These are phyloP conservation scores for Galerina marginata DNA, from an alignment of 768 basidiomycete genomes.

Conservation along the genomic window DNA sequence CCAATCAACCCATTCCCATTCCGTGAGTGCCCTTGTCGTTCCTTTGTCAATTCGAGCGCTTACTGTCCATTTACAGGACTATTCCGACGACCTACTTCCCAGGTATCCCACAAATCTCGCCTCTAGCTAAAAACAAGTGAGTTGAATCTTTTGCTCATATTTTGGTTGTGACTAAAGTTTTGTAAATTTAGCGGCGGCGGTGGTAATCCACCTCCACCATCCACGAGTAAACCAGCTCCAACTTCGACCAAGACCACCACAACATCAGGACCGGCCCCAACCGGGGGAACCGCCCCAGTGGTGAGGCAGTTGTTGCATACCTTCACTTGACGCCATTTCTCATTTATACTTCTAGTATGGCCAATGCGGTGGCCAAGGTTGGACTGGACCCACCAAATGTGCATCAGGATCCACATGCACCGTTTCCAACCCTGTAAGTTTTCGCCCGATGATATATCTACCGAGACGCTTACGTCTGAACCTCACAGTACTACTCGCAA, in stretches of 20 bases:
- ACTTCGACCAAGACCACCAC: neutral
- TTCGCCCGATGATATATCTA: neutral
- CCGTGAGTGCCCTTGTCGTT: neutral
- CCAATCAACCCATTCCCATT: conserved; percentile 2
- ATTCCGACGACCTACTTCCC: conserved; percentile 1
- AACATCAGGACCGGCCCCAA: neutral
- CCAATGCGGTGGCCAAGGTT: conserved; percentile 8
- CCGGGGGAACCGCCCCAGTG: neutral
- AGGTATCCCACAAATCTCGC: conserved; percentile 1
- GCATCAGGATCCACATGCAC: conserved; percentile 1
- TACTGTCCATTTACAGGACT: neutral
- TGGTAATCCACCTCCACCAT: neutral
- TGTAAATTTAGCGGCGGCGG: neutral
- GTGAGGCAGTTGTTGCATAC: neutral
- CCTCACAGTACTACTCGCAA: conserved; percentile 2
- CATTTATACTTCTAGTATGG: neutral
- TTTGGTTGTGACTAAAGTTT: neutral
- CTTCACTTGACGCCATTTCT: neutral
- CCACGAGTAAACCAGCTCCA: neutral
- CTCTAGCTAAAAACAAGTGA: neutral
- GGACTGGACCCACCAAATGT: neutral
- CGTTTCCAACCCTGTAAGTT: neutral
- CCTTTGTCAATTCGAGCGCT: neutral
- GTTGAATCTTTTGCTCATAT: neutral
- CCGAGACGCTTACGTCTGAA: neutral